Conservation (phyloP, 495 filamentous ascomycete genomes). For the Aspergillus panamensis region DNA sequence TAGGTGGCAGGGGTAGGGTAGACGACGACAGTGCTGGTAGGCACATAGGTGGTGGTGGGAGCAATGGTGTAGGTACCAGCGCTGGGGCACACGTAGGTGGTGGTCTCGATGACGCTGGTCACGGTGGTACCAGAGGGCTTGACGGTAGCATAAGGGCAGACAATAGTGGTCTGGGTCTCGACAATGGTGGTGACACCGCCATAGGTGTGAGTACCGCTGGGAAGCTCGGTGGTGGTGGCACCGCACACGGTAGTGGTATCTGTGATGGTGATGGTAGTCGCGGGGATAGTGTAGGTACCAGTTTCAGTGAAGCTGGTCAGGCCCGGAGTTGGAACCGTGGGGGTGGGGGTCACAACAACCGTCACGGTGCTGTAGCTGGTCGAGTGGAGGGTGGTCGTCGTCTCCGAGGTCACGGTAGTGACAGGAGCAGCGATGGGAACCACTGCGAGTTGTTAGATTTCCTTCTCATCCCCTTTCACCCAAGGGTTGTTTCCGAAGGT, state of each 20-base stretch:
- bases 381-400: conserved; percentile 29
- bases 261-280: conserved; percentile 67
- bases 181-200: conserved; percentile 78
- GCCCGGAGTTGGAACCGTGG: conserved; percentile 59
- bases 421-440: conserved; percentile 25
- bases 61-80: conserved; percentile 80
- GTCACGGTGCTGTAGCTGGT: conserved; percentile 43
- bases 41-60: conserved; percentile 59
- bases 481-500: background rate
- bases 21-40: conserved; percentile 53
- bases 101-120: conserved; percentile 67
- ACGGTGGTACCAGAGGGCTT: conserved; percentile 57
- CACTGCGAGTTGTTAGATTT: conserved; percentile 19
- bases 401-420: conserved; percentile 30
- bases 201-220: conserved; percentile 65
- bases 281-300: conserved; percentile 77
- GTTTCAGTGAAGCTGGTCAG: conserved; percentile 66
- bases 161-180: conserved; percentile 62
- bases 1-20: conserved; percentile 64
- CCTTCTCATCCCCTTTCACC: too few relatives aligned
- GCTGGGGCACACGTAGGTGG: conserved; percentile 73
- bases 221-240: conserved; percentile 58
- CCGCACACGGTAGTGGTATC: conserved; percentile 67
- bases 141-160: conserved; percentile 70
- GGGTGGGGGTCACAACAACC: conserved; percentile 26